phyloP scores from a whole-genome alignment of 2,329 filamentous ascomycete genomes.

The Colletotrichum theobromicola region DNA sequence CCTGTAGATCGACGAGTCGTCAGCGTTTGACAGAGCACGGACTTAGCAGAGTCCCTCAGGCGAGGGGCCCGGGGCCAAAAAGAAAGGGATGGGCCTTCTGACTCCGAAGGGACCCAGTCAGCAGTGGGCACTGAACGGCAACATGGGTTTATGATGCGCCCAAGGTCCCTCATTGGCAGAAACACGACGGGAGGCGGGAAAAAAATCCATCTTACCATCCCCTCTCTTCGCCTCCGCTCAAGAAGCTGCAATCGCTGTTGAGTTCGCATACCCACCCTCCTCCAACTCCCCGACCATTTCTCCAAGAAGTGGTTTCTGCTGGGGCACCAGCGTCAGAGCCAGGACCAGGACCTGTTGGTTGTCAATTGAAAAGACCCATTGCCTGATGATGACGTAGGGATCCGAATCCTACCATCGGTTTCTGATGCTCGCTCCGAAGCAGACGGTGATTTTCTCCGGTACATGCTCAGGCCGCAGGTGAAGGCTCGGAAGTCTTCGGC shows the following conservation, averaged over 20 bases:
- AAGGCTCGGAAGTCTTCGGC: slow-evolving; percentile 85
- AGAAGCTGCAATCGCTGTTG: slow-evolving; percentile 86
- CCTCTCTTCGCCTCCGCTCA: slow-evolving; percentile 81
- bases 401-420: slow-evolving; percentile 8
- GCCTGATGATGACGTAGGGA: slow-evolving; percentile 15
- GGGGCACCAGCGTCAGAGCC: neutral
- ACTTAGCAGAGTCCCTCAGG: neutral
- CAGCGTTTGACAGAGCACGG: slow-evolving; percentile 4
- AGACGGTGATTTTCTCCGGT: slow-evolving; percentile 34
- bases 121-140: neutral
- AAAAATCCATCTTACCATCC: slow-evolving; percentile 71
- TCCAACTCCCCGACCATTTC: slow-evolving; percentile 63
- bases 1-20: slow-evolving; percentile 9
- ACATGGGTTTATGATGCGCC: neutral
- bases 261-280: slow-evolving; percentile 81
- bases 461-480: slow-evolving; percentile 81
- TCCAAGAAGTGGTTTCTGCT: slow-evolving; percentile 52
- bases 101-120: neutral
- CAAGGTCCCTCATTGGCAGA: slow-evolving; percentile 1
- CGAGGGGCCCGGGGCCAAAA: neutral
- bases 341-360: slow-evolving; percentile 18
- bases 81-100: neutral
- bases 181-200: slow-evolving; percentile 1
- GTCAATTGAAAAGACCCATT: neutral
- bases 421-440: neutral